These are phyloP conservation scores for Rubus parviflorus DNA, from an alignment of 306 rosid species.

Conservation along the genomic window DNA sequence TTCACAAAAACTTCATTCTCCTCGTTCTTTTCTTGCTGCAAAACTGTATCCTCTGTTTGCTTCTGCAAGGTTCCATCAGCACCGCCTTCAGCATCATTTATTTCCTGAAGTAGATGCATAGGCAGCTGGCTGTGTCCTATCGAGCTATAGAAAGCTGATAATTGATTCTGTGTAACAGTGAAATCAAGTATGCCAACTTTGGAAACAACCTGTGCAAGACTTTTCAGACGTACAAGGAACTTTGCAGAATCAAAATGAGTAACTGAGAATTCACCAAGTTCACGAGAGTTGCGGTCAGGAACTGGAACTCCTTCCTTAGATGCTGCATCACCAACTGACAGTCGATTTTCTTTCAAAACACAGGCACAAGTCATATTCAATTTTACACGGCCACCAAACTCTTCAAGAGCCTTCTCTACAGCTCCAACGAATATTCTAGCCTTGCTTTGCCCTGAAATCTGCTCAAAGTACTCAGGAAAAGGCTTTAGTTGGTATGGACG, in stretches of 20 bases:
- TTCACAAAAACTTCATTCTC: neutral
- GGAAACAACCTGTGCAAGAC: conserved; percentile 38
- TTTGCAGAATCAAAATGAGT: conserved; percentile 31
- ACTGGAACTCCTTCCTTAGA: conserved; percentile 18
- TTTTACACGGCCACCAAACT: conserved; percentile 44
- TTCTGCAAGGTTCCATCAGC: neutral
- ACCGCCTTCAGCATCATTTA: conserved; percentile 21
- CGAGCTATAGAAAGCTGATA: conserved; percentile 44
- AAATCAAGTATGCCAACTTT: conserved; percentile 33
- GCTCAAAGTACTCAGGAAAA: conserved; percentile 39
- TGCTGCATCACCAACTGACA: conserved; percentile 17
- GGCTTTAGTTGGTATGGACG: conserved; percentile 37
- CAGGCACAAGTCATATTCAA: conserved; percentile 49
- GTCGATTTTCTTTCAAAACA: conserved; percentile 10
- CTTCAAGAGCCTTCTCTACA: conserved; percentile 52
- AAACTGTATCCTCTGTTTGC: conserved; percentile 10
- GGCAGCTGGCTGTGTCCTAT: conserved; percentile 48
- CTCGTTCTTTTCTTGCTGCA: conserved; percentile 11
- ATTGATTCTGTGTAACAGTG: conserved; percentile 33
- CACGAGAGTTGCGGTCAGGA: conserved; percentile 12
- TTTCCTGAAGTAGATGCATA: conserved; percentile 37
- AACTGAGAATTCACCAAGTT: conserved; percentile 39
- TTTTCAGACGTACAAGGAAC: conserved; percentile 40
- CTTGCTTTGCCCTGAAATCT: conserved; percentile 31
- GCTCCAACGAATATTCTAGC: conserved; percentile 51